Conservation (phyloP, 192 early-diverging fungal genomes). For the Linnemannia hyalina region DNA sequence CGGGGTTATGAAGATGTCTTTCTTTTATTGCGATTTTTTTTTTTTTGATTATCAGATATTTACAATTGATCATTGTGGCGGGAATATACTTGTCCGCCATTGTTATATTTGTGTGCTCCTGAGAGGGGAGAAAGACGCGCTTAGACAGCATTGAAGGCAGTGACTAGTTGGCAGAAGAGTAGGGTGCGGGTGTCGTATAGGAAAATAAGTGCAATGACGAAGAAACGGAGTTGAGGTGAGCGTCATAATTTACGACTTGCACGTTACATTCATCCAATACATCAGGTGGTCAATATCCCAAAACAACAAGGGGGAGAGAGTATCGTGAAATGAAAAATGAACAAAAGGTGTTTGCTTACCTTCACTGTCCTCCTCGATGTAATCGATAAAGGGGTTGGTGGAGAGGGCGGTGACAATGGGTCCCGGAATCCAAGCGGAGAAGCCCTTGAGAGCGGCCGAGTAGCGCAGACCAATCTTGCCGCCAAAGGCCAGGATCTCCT, state of each 20-base stretch:
- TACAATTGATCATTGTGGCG: neutral
- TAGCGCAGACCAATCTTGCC: slow-evolving; percentile 56
- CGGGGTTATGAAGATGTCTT: neutral
- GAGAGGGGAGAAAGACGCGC: neutral
- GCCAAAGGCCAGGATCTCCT: slow-evolving; percentile 34
- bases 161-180: neutral
- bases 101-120: neutral
- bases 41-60: neutral
- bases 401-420: slow-evolving; percentile 24
- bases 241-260: neutral
- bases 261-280: neutral
- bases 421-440: slow-evolving; percentile 46
- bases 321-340: neutral
- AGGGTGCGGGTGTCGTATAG: neutral
- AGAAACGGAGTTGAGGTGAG: neutral
- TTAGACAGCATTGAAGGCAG: neutral
- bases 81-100: neutral
- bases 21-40: neutral
- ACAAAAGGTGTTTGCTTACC: slow-evolving; percentile 19
- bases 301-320: neutral
- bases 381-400: slow-evolving; percentile 53
- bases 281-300: slow-evolving; percentile 4
- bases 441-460: slow-evolving; percentile 36
- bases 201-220: neutral
- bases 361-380: slow-evolving; percentile 47